Base-by-base conservation (phyloP, 129 eudicot genomes). In the Ambrosia artemisiifolia region DNA sequence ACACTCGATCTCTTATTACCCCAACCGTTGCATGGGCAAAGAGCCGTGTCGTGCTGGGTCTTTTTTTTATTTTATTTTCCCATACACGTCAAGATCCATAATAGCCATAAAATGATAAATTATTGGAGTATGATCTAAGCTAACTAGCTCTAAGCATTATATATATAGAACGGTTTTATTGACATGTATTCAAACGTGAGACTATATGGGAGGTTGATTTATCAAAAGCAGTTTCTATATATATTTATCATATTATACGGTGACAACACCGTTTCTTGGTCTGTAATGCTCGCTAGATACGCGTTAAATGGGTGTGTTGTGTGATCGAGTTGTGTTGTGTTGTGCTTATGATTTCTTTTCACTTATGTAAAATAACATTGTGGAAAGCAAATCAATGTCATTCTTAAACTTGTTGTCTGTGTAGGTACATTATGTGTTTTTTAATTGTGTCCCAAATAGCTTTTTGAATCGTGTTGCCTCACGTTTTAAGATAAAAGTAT, bases 1-100 rank as follows among this genome's bases (percentile, higher is more conserved):
- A 64, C 69, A 64, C 50, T 40, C n/a, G n/a, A n/a, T n/a, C 16
- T 64, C 50, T 38, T 12, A 64, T 18, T 4, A 9, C 38, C 38
- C 14, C 30, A 38, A n/a, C 49, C 30, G 19, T 64, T 64, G 69
- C 69, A 64, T 64, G 49, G 53, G 30, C 47, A 63, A 63, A 7
- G 48, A 55, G 62, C 7, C 14, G 32, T 54, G 34, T 54, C 3
- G 33, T 54, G 14, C 2, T 55, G 33, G 2, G 32, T 8, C 34
- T 55, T 55, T 63, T 49, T 32, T 32, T n/a, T n/a, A n/a, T 28
- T 63, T 49, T 30, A 14, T 47, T 32, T 49, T 69, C 44, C 19
- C 35, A 67, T 7, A 7, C 62, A 49, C 11, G 24, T 0, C 49
- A 30, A 16, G 47, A 4, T 43, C 34, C 57, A 44, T 46, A 67